phyloP scores from a whole-genome alignment of 352 stramenopile genomes.

The Pythium diclinum region DNA sequence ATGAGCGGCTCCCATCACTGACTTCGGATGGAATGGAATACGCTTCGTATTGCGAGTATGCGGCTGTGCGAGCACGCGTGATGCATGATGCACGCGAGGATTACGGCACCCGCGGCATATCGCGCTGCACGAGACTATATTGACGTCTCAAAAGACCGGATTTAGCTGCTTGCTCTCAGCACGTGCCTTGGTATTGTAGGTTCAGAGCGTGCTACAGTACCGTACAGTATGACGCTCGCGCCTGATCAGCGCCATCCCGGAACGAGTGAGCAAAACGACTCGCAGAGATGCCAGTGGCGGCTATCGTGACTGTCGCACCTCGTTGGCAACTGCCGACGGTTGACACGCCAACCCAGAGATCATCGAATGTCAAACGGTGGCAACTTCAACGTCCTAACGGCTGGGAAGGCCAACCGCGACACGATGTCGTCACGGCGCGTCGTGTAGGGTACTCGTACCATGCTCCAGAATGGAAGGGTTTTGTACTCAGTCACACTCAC shows the following conservation, averaged over 20 bases:
- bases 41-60: no score
- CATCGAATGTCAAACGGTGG: background rate
- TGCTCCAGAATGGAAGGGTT: no score
- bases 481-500: background rate
- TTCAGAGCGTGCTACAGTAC: background rate
- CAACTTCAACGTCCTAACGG: slow-evolving; percentile 4
- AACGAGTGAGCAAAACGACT: background rate
- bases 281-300: no score
- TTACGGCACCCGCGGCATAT: background rate
- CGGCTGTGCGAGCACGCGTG: background rate
- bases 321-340: background rate
- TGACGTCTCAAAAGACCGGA: background rate
- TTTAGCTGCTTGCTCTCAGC: background rate
- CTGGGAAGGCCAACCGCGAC: background rate
- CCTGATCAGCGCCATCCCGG: background rate
- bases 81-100: background rate
- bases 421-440: background rate
- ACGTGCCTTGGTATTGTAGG: no score
- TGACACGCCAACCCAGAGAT: background rate
- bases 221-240: background rate
- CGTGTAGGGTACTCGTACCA: no score
- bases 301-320: background rate
- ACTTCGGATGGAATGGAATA: background rate
- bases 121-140: background rate
- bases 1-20: background rate